Evolutionary conservation across 768 basidiomycete species (phyloP).

Genomic region (Lepiota brunneoincarnata): DNA sequence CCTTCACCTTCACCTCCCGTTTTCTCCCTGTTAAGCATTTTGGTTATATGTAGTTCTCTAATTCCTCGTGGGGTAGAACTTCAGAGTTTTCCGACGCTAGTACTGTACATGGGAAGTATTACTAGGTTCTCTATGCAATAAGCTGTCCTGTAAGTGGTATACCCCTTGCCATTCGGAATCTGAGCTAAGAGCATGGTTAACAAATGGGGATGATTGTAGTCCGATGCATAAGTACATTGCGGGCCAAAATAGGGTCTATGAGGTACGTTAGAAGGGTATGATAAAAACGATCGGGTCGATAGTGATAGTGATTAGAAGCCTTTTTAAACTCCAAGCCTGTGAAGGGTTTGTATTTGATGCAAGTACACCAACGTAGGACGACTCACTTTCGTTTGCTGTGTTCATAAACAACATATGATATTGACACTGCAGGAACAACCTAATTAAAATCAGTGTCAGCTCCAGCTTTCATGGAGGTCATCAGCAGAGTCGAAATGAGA

Average conservation of each 20-base stretch:
- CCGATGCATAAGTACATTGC: conserved; percentile 12
- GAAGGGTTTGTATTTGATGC: conserved; percentile 13
- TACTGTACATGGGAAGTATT: conserved; percentile 15
- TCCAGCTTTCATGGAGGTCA: not conserved
- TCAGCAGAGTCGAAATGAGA: conserved; percentile 5
- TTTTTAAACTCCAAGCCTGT: conserved; percentile 61
- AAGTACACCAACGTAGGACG: conserved; percentile 1
- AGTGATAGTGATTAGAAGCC: conserved; percentile 13
- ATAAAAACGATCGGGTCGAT: conserved; percentile 2
- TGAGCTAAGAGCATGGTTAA: not conserved
- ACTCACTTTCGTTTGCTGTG: conserved; percentile 76
- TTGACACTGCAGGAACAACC: conserved; percentile 96
- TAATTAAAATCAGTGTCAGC: conserved; percentile 23
- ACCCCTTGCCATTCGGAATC: not conserved
- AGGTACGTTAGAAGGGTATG: conserved; percentile 7
- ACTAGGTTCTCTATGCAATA: conserved; percentile 10
- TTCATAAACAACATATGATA: conserved; percentile 95
- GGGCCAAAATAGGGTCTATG: conserved; percentile 9
- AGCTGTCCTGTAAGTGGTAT: conserved; percentile 3
- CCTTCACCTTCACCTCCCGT: not conserved
- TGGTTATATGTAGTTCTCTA: conserved; percentile 7
- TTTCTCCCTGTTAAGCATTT: not conserved
- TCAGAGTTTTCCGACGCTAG: conserved; percentile 5
- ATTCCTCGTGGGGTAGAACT: not conserved
- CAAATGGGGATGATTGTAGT: not conserved